phyloP scores from a whole-genome alignment of 2,329 filamentous ascomycete species.

The Cercospora beticola region DNA sequence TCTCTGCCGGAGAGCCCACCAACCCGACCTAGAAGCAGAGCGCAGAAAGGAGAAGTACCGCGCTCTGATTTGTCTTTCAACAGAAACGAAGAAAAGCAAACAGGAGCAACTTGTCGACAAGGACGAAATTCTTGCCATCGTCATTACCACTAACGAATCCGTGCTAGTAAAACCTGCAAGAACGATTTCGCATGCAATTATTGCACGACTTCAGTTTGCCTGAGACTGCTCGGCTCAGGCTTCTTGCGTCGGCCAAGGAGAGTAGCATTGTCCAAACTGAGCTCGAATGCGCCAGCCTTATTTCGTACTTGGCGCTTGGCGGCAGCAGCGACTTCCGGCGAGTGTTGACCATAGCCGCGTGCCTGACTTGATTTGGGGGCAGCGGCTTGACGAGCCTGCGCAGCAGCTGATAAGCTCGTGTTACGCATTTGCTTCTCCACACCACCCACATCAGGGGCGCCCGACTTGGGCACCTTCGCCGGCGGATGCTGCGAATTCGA shows the following conservation, averaged over 20 bases:
- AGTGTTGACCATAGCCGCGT: slow-evolving; percentile 86
- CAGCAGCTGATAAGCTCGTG: slow-evolving; percentile 69
- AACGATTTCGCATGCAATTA: neutral
- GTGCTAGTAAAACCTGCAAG: neutral
- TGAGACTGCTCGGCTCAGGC: slow-evolving; percentile 46
- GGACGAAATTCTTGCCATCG: neutral
- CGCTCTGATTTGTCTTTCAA: neutral
- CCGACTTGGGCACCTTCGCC: slow-evolving; percentile 65
- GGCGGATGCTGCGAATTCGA: slow-evolving; percentile 51
- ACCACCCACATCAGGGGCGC: slow-evolving; percentile 61
- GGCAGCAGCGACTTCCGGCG: slow-evolving; percentile 76
- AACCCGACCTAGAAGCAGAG: neutral
- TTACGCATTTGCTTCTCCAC: slow-evolving; percentile 87
- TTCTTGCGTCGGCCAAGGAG: slow-evolving; percentile 71
- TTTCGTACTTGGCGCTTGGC: slow-evolving; percentile 77
- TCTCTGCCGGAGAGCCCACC: neutral
- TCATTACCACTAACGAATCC: neutral
- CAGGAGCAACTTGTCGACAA: neutral
- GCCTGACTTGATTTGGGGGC: slow-evolving; percentile 53
- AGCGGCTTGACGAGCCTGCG: slow-evolving; percentile 57
- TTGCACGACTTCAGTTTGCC: slow-evolving; percentile 41
- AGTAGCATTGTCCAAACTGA: slow-evolving; percentile 88
- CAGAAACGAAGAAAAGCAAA: neutral
- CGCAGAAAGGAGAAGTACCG: neutral
- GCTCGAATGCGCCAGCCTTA: slow-evolving; percentile 77